A percentile compares a stretch with the other conserved stretches of the same genome.
Evolutionary conservation across 2,329 filamentous ascomycete genomes (phyloP).

Genomic region (Raffaelea arxii): DNA sequence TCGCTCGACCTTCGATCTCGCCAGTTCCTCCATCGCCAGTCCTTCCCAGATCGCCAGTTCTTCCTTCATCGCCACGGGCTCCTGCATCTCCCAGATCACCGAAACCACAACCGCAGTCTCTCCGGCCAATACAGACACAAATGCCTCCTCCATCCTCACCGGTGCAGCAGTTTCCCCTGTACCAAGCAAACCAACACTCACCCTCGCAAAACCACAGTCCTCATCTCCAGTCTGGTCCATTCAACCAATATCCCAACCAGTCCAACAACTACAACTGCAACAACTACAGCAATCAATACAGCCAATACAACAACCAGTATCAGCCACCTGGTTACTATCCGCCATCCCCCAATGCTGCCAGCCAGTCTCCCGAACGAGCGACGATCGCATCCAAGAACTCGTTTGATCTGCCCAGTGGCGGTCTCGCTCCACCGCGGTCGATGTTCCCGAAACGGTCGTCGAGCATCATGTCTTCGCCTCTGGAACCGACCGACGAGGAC

Average conservation of each 20-base stretch:
- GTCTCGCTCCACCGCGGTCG: slow-evolving; percentile 40
- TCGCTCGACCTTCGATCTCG: too few relatives aligned
- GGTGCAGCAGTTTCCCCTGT: background rate
- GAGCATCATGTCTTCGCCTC: slow-evolving; percentile 53
- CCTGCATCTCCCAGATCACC: background rate
- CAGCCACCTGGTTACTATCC: too few relatives aligned
- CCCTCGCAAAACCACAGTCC: background rate
- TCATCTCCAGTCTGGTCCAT: slow-evolving; percentile 5
- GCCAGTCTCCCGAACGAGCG: slow-evolving; percentile 34
- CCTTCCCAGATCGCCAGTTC: background rate
- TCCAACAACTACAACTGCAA: slow-evolving; percentile 22
- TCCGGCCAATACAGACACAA: too few relatives aligned
- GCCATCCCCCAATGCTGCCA: slow-evolving; percentile 17
- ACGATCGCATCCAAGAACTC: slow-evolving; percentile 27
- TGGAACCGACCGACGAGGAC: slow-evolving; percentile 64
- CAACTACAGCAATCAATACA: background rate
- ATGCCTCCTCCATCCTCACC: too few relatives aligned
- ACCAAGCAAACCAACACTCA: background rate
- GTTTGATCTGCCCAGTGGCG: slow-evolving; percentile 34
- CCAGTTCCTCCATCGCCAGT: background rate
- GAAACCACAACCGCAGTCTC: too few relatives aligned
- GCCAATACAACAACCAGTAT: too few relatives aligned
- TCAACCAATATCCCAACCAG: slow-evolving; percentile 23
- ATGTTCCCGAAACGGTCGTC: slow-evolving; percentile 43
- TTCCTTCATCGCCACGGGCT: background rate